Evolutionary conservation across 768 basidiomycete species (phyloP), one percentile per base, ranked within the genome.

Genomic region (Russula lepida): DNA sequence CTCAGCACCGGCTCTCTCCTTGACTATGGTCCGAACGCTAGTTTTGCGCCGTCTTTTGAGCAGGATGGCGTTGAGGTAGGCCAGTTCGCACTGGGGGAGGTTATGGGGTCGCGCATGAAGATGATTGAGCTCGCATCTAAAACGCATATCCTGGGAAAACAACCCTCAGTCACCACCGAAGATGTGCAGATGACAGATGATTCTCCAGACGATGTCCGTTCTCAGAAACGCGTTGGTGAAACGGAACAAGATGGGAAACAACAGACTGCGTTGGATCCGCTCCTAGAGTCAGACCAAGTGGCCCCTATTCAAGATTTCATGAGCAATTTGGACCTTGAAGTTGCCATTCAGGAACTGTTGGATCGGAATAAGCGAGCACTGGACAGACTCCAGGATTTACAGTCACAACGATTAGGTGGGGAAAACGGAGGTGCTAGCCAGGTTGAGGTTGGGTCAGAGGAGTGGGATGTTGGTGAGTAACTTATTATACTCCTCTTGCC

Each of bases 31-130:
- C 77, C 79, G 13, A 86, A 78, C 67, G 73, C 88, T 7, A 85
- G 81, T 68, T 92, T 92, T 72, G 89, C 90, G 0, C 90, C 90
- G 1, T 75, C 78, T 11, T 92, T 88, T 70, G 87, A 89, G 61
- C 86, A 89, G 64, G 85, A 88, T 60, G 84, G 84, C n/a, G 79
- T 81, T 52, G 81, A 88, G 67, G 73, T 91, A 6, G 89, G 89
- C 4, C 77, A 82, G 57, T 71, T 75, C 2, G 76, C 80, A 54
- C 76, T 92, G 58, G 84, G 82, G 15, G 81, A 88, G 69, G 72
- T 84, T 12, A 71, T 84, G 28, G 84, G 77, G 70, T 75, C 75
- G 62, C 78, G 78, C 64, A 78, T 81, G 46, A 74, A 64, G 54
- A 56, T 73, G 65, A 67, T 64, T 63, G 66, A 60, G 68, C 73